Base-by-base conservation (phyloP, 179 eudicot genomes). In the Heliamphora pulchella region DNA sequence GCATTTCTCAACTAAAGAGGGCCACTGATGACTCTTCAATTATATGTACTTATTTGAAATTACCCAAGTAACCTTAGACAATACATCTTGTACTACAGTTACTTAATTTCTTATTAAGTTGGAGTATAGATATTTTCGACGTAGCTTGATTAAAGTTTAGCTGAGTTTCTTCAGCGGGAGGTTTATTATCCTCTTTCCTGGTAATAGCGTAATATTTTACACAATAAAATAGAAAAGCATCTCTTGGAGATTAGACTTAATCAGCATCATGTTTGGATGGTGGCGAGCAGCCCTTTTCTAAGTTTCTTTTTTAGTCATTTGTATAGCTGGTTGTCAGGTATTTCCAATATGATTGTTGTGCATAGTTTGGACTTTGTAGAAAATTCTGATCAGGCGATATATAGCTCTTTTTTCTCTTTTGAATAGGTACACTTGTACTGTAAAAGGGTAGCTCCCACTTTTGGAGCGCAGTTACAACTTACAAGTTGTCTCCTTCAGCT, bases 21-120 rank as follows among this genome's bases (percentile, higher is more conserved):
- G 39, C 43, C 3, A 13, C 9, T 15, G 53, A 39, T 57, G 39
- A 75, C 53, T 43, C 59, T 43, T 41, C 8, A 6, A 8, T 59
- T 59, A 18, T 8, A 58, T 75, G 53, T 2, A 31, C 15, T 74
- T 71, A 9, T 10, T 22, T 7, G 10, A 53, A 31, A 73, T 22
- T 20, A 9, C 55, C 71, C 53, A 41, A 4, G 46, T 48, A 51
- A 51, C 8, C n/a, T 5, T 53, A 46, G 9, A 74, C 62, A 54
- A 22, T 31, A 18, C 59, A 46, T 53, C 5, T 31, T 48, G 10
- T 54, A 7, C 48, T 53, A 51, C 17, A 10, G 46, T 47, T 17
- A 15, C 17, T 20, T 72, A 51, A 31, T 51, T 20, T 48, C 76
- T 72, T 72, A 72, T 50, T n/a, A 51, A 72, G 59, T 20, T 72